Percentiles rank a stretch among this genome's conserved stretches.
These are phyloP conservation scores for Podospora pseudocomata DNA, from an alignment of 495 filamentous ascomycete genomes.

Conservation along the genomic window DNA sequence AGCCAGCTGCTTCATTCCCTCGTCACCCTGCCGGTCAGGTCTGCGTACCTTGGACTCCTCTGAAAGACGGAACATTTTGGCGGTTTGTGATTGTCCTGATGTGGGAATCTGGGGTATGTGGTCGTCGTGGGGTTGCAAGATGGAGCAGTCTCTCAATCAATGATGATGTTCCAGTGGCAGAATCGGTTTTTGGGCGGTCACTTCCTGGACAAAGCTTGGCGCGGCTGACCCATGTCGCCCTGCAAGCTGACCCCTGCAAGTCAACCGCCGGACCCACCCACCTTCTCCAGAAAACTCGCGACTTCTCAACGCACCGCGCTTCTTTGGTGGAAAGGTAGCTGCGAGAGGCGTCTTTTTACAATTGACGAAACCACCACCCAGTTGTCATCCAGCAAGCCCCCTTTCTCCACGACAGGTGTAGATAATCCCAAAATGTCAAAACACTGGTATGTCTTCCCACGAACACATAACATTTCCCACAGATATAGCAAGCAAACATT, in stretches of 20 bases:
- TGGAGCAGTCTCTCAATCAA: not conserved
- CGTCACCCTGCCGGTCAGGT: not conserved
- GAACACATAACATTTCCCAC: not conserved
- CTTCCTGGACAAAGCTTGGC: constrained; percentile 10
- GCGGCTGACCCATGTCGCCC: not conserved
- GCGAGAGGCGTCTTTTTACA: not conserved
- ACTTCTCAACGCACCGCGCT: not conserved
- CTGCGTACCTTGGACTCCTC: constrained; percentile 86
- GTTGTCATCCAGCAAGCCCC: not conserved
- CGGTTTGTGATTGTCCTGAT: not conserved
- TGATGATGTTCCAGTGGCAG: constrained; percentile 15
- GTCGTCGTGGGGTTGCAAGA: not conserved
- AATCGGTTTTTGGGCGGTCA: constrained; percentile 22
- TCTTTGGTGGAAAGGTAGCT: not conserved
- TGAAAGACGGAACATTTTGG: constrained; percentile 79
- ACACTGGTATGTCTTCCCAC: constrained; percentile 62
- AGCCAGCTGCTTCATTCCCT: not conserved
- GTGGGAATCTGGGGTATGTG: not conserved
- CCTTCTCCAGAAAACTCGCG: not conserved
- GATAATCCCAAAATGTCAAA: constrained; percentile 34
- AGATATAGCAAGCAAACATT: not conserved
- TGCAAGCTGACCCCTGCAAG: not conserved
- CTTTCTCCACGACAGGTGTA: not conserved
- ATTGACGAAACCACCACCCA: not conserved
- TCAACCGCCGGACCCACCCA: not conserved